Evolutionary conservation across 1,284 basidiomycete genomes (phyloP).

Genomic region (Rhodotorula sp.): DNA sequence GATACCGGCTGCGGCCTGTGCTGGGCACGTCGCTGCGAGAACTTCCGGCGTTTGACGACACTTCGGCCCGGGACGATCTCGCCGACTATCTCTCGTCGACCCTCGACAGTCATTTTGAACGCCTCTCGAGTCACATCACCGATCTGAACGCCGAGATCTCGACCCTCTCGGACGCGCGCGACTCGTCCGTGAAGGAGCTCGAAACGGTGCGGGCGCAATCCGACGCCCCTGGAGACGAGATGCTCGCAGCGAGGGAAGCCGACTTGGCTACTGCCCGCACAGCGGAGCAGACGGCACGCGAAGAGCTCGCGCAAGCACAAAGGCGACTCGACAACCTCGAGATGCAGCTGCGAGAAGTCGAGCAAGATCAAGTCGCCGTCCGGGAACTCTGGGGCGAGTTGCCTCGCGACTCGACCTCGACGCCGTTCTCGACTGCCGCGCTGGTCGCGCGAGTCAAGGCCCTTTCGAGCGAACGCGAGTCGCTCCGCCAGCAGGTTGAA

Average conservation of each 20-base stretch:
- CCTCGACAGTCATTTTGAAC: constrained; percentile 32
- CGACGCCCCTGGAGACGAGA: neutral
- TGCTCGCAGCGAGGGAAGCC: constrained; percentile 3
- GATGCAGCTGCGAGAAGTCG: constrained; percentile 12
- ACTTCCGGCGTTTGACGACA: constrained; percentile 25
- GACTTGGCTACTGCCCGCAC: constrained; percentile 9
- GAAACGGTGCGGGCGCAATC: neutral
- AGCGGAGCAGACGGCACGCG: neutral
- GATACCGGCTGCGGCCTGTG: constrained; percentile 24
- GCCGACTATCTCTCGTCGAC: constrained; percentile 21
- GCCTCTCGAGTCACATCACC: constrained; percentile 11
- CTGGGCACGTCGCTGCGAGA: constrained; percentile 24
- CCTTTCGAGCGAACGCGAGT: neutral
- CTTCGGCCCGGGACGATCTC: constrained; percentile 18
- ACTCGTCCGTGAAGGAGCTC: neutral
- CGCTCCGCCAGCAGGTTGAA: no score
- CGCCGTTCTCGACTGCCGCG: neutral
- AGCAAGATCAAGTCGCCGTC: neutral
- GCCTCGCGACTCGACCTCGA: constrained; percentile 3
- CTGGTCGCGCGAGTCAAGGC: neutral
- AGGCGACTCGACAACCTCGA: constrained; percentile 5
- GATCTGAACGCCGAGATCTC: constrained; percentile 10
- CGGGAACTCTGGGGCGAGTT: constrained; percentile 2
- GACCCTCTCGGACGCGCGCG: neutral
- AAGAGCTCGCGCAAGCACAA: constrained; percentile 19